Base-by-base conservation (phyloP, 2,329 filamentous ascomycete genomes). In the Xylariaceae sp. region DNA sequence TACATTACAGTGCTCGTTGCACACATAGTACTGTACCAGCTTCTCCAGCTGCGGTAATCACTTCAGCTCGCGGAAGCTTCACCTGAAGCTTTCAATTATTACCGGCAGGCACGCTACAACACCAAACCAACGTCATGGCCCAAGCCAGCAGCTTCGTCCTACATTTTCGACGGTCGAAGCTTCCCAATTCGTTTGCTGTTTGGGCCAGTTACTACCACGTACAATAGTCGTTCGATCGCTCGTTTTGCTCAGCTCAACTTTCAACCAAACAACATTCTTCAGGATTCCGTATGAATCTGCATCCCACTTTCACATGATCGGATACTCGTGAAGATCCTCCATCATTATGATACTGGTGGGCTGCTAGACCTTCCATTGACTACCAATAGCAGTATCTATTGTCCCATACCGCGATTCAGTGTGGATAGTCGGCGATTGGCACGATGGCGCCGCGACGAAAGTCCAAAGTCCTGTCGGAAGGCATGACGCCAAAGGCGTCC, bases 381-480 rank as follows among this genome's bases (percentile, higher is more conserved):
- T 42, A 42, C 7, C 37, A 42, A 42, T 42, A 42, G 5, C 37
- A 42, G 13, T 42, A 42, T 42, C 13, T 42, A 42, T 42, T 42
- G 23, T 30, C 23, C 4, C 5, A 42, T 42, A 51, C 17, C 34
- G 49, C 10, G 10, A 6, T 51, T 34, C 9, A 35, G 15, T 15
- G 17, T 30, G 37, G 18, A 56, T 34, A 47, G 6, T 10, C 5
- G 35, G 34, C 18, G 18, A 50, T 53, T n/a, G 13, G 13, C 60
- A 70, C 64, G 51, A 90, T 90, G 88, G 84, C 87, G 57, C 88
- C 87, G 1, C 82, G 84, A 64, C 92, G 91, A 73, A 88, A 85
- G 68, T 80, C 82, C 44, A 87, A 84, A 68, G 75, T 72, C 53
- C 75, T 80, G 50, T 80, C 78, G 56, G 79, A 82, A 37, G 78